A percentile compares a stretch with the other conserved stretches of the same genome.
Evolutionary conservation across 257 asterid genomes (phyloP).

Genomic region (Cinchona pubescens): DNA sequence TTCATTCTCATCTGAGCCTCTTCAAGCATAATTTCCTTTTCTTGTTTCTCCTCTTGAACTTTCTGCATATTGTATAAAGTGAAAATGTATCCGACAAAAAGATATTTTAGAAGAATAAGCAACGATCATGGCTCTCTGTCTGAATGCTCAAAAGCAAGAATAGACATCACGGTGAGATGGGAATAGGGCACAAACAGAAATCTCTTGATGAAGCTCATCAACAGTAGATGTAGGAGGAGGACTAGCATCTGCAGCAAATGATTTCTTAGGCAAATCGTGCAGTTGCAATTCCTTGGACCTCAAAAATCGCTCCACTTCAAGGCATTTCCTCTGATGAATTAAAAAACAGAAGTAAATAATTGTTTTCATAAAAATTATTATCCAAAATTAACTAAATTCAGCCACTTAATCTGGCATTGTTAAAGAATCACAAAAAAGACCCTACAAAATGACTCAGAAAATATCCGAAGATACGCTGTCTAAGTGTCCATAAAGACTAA

Average conservation of each 20-base stretch:
- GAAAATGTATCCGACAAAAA: constrained; percentile 9
- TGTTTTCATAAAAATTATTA: background rate
- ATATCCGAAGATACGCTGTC: background rate
- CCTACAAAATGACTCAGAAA: background rate
- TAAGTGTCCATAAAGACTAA: background rate
- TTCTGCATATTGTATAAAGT: constrained; percentile 45
- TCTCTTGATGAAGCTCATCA: constrained; percentile 71
- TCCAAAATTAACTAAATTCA: background rate
- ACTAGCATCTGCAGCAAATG: constrained; percentile 48
- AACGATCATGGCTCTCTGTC: constrained; percentile 11
- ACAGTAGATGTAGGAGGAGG: constrained; percentile 46
- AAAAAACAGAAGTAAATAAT: constrained; percentile 13
- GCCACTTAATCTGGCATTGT: background rate
- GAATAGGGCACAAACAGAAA: constrained; percentile 51
- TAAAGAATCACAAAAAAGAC: background rate
- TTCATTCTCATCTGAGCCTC: constrained; percentile 45
- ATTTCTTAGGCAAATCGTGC: constrained; percentile 59
- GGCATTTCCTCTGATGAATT: constrained; percentile 51
- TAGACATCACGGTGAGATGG: background rate
- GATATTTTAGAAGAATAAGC: constrained; percentile 7
- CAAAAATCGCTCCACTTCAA: constrained; percentile 39
- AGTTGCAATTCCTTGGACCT: constrained; percentile 54
- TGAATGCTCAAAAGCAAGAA: background rate
- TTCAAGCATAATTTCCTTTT: constrained; percentile 44
- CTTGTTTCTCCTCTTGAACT: constrained; percentile 47